These are phyloP conservation scores for Bauhinia variegata DNA, from an alignment of 306 rosid genomes.

Conservation along the genomic window DNA sequence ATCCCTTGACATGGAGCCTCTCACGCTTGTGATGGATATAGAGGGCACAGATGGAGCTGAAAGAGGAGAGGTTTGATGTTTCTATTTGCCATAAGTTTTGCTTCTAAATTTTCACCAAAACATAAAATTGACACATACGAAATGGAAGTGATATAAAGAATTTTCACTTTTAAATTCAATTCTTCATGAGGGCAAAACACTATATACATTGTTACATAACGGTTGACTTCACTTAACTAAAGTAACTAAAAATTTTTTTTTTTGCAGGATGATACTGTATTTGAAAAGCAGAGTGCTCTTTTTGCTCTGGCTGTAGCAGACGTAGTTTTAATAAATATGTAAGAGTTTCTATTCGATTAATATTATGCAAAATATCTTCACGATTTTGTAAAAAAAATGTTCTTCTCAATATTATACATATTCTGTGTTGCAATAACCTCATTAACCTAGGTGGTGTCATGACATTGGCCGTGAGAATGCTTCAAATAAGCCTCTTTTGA, in stretches of 20 bases:
- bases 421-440: background rate
- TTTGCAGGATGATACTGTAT: conserved; percentile 62
- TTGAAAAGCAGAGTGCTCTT: conserved; percentile 75
- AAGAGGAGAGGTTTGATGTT: conserved; percentile 60
- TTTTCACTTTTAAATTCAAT: too few species aligned
- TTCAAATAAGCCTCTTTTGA: conserved; percentile 67
- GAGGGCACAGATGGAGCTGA: conserved; percentile 75
- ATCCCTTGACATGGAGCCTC: conserved; percentile 60
- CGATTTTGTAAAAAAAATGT: too few species aligned
- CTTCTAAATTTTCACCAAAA: too few species aligned
- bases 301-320: conserved; percentile 72
- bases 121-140: too few species aligned
- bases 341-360: conserved; percentile 14
- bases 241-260: background rate
- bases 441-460: conserved; percentile 62
- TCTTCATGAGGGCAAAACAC: too few species aligned
- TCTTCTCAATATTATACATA: background rate
- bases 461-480: conserved; percentile 78
- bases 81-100: too few species aligned
- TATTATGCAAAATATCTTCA: too few species aligned
- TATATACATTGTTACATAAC: too few species aligned
- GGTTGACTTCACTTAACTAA: too few species aligned
- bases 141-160: too few species aligned
- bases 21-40: conserved; percentile 67
- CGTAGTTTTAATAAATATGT: conserved; percentile 68